Conservation (phyloP, 2,329 filamentous ascomycete genomes). For the Cladophialophora yegresii region DNA sequence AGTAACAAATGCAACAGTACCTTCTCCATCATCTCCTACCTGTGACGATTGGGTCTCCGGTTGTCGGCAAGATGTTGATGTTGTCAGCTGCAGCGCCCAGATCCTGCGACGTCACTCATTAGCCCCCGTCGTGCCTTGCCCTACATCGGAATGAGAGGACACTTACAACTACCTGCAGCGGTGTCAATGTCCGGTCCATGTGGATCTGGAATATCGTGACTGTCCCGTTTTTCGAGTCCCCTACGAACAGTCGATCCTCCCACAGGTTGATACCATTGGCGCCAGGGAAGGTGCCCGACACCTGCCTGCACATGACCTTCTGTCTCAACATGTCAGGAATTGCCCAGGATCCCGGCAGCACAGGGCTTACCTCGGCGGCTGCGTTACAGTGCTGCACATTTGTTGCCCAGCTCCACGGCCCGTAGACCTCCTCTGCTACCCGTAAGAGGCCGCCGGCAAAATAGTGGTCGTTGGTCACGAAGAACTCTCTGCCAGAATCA, state of each 20-base stretch:
- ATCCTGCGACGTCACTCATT: conserved; percentile 16
- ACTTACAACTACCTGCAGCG: conserved; percentile 25
- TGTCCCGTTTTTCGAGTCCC: conserved; percentile 30
- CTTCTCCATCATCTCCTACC: conserved; percentile 9
- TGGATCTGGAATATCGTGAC: conserved; percentile 29
- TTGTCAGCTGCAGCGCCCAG: conserved; percentile 32
- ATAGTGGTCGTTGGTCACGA: conserved; percentile 28
- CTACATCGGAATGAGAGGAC: neutral
- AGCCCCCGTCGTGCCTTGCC: neutral
- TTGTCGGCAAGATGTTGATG: conserved; percentile 29
- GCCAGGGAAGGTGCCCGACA: conserved; percentile 26
- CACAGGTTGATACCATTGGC: conserved; percentile 31
- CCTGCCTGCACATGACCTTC: conserved; percentile 26
- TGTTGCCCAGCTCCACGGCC: conserved; percentile 24
- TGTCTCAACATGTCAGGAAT: neutral
- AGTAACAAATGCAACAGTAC: neutral
- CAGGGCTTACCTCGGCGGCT: conserved; percentile 10
- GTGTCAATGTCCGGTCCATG: conserved; percentile 22
- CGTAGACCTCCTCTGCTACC: conserved; percentile 22
- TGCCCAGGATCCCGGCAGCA: neutral
- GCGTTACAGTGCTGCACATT: conserved; percentile 26
- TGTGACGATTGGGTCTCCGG: conserved; percentile 29
- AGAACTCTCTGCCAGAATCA: conserved; percentile 23
- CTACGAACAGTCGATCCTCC: conserved; percentile 27
- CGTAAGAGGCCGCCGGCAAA: conserved; percentile 18